These are phyloP conservation scores for Xylaria curta DNA, from an alignment of 495 filamentous ascomycete genomes.

Conservation along the genomic window DNA sequence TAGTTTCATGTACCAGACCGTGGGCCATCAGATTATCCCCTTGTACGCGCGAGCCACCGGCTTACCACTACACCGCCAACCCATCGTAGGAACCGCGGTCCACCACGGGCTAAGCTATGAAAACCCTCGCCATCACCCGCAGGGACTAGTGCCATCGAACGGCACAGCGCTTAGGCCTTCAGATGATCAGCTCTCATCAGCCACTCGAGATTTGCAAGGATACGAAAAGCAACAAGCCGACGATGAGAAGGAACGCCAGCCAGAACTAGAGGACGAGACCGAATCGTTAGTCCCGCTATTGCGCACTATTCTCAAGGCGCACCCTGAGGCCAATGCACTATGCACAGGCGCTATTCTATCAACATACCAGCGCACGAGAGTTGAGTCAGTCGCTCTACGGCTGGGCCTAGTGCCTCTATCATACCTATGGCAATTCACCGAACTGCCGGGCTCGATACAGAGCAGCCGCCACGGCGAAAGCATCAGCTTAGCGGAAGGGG, in stretches of 20 bases:
- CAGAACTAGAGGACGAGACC: constrained; percentile 71
- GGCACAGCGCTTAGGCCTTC: constrained; percentile 9
- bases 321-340: constrained; percentile 83
- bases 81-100: constrained; percentile 72
- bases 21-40: constrained; percentile 86
- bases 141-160: neutral
- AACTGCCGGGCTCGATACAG: constrained; percentile 57
- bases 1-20: constrained; percentile 99
- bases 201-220: constrained; percentile 12
- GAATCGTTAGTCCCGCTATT: constrained; percentile 83
- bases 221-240: constrained; percentile 5
- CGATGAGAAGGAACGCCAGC: constrained; percentile 4
- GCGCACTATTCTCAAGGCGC: constrained; percentile 59
- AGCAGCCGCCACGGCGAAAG: constrained; percentile 10
- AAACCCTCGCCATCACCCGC: constrained; percentile 30
- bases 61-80: constrained; percentile 78
- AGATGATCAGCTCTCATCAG: constrained; percentile 11
- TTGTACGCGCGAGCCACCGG: constrained; percentile 79
- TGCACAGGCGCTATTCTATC: constrained; percentile 91
- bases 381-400: constrained; percentile 84
- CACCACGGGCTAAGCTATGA: constrained; percentile 69
- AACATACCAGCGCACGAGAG: constrained; percentile 91
- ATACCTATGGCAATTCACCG: constrained; percentile 89
- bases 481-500: constrained; percentile 32
- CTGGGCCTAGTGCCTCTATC: constrained; percentile 80